Conservation (phyloP, 1,284 basidiomycete genomes). For the Tylopilus orsonianus region DNA sequence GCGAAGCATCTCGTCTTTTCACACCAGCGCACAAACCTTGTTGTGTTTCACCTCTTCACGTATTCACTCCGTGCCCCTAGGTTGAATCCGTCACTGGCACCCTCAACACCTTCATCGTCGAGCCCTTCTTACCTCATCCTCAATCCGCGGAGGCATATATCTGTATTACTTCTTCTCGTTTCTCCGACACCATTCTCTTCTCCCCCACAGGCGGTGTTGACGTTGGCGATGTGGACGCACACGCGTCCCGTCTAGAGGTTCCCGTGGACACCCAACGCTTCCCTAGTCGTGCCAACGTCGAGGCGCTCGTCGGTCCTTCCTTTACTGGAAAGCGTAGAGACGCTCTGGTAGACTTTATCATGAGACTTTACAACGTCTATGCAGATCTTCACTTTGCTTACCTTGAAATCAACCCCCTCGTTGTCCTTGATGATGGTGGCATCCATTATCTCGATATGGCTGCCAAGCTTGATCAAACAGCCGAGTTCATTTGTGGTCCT, state of each 20-base stretch:
- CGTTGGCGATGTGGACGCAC: slow-evolving; percentile 97
- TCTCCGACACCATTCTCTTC: slow-evolving; percentile 97
- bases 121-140: slow-evolving; percentile 96
- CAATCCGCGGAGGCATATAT: slow-evolving; percentile 97
- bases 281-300: slow-evolving; percentile 79
- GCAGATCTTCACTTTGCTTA: slow-evolving; percentile 98
- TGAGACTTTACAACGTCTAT: slow-evolving; percentile 95
- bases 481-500: slow-evolving; percentile 96
- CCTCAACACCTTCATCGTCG: slow-evolving; percentile 96
- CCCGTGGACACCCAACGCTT: slow-evolving; percentile 72
- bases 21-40: slow-evolving; percentile 6
- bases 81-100: slow-evolving; percentile 94
- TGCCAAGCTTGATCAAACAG: slow-evolving; percentile 98
- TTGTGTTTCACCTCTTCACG: slow-evolving; percentile 6
- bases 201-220: slow-evolving; percentile 99
- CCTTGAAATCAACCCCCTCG: slow-evolving; percentile 99
- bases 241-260: slow-evolving; percentile 89
- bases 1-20: slow-evolving; percentile 4
- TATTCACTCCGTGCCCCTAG: slow-evolving; percentile 38
- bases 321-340: slow-evolving; percentile 73
- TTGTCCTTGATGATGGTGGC: slow-evolving; percentile 85
- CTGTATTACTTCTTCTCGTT: slow-evolving; percentile 94
- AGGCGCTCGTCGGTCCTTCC: slow-evolving; percentile 81
- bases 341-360: slow-evolving; percentile 89
- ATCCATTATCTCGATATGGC: slow-evolving; percentile 99